Evolutionary conservation across 345 rosid genomes (phyloP), one percentile per base, ranked within the genome.

Genomic region (Gynandropsis gynandra): DNA sequence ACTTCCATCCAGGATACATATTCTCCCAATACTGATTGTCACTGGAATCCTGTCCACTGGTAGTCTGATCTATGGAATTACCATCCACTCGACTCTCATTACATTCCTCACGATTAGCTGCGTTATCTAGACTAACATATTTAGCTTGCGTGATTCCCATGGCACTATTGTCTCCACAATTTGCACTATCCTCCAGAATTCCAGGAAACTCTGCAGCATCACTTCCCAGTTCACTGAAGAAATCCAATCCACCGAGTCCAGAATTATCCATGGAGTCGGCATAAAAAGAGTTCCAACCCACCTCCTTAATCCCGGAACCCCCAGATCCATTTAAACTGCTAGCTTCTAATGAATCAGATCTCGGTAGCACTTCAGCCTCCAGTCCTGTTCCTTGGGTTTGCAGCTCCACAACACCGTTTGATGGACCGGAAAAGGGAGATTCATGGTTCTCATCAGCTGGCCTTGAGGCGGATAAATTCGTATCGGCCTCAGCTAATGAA

Each of bases 1-100:
- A 76, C 50, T 65, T 74, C 95, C 95, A 85, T 8, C 95, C 95
- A 0, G 95, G 89, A 71, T 80, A 85, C 70, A 76, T 44, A 55
- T 61, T 73, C 62, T 82, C 89, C 94, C 88, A 85, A 42, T 70
- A 51, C 62, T 74, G 76, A 56, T 54, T 74, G 58, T 61, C 64
- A 67, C 54, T 62, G 47, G 63, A 8, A 71, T 76, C 85, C 62
- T 71, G 75, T 48, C 54, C 74, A 59, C 58, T 64, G 19, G 49
- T 68, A 39, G 17, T 64, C 37, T 62, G 70, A 29, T 52, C 68
- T 40, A 34, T 34, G 27, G 63, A 53, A 13, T n/a, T n/a, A n/a
- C 59, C 79, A 63, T 66, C 53, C 47, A 64, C 56, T 21, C 68
- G 77, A 46, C 45, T 56, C 11, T 65, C 72, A 42, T 70, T 77